Conservation (phyloP, 2,329 filamentous ascomycete genomes). For the Aspergillus sergii region DNA sequence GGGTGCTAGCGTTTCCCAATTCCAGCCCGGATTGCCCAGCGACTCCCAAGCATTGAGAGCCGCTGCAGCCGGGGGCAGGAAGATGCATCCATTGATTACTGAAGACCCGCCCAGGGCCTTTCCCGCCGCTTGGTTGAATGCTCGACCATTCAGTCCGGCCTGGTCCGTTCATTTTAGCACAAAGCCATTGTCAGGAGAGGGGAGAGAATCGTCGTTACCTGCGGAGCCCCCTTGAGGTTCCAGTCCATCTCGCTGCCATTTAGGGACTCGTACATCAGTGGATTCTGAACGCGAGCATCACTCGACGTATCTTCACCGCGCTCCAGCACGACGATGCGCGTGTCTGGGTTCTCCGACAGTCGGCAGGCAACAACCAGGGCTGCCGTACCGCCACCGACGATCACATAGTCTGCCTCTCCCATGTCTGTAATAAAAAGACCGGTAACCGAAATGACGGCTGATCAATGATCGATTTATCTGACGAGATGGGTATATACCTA, state of each 20-base stretch:
- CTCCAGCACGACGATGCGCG: constrained; percentile 10
- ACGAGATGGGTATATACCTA: background rate
- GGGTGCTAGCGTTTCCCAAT: constrained; percentile 48
- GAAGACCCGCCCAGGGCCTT: constrained; percentile 54
- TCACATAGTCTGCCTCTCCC: constrained; percentile 3
- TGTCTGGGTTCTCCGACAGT: constrained; percentile 13
- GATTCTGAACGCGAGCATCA: constrained; percentile 27
- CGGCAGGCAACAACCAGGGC: constrained; percentile 11
- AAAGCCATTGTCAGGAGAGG: background rate
- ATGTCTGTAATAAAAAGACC: background rate
- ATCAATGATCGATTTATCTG: background rate
- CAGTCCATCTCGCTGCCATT: constrained; percentile 30
- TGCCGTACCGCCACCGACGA: constrained; percentile 13
- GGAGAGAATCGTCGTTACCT: constrained; percentile 8
- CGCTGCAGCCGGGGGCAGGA: constrained; percentile 26
- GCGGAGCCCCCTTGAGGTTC: constrained; percentile 25
- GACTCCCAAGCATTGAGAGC: constrained; percentile 51
- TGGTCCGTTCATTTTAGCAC: background rate
- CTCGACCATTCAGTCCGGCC: constrained; percentile 40
- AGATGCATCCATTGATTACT: constrained; percentile 45
- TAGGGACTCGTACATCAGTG: constrained; percentile 21
- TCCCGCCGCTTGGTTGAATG: constrained; percentile 48
- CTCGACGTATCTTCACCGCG: constrained; percentile 23
- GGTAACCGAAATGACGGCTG: background rate
- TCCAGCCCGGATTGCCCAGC: constrained; percentile 51